phyloP scores from a whole-genome alignment of 2,329 filamentous ascomycete species.

The Hymenoscyphus salicellus region DNA sequence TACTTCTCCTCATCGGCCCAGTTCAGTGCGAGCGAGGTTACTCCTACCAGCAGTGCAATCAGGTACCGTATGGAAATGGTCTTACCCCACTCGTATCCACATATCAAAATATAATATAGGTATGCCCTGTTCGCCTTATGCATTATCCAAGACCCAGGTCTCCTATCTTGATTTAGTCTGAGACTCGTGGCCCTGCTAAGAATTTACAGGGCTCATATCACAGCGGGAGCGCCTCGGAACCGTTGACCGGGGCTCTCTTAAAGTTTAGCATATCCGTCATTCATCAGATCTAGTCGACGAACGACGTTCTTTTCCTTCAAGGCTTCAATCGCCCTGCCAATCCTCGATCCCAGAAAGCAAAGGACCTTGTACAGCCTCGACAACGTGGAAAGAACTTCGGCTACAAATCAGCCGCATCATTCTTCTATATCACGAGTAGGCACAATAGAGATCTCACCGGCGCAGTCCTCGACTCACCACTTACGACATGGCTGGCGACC shows the following conservation, averaged over 20 bases:
- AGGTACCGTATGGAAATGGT: constrained; percentile 1
- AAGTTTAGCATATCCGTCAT: constrained; percentile 25
- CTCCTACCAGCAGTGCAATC: not conserved
- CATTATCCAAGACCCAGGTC: constrained; percentile 25
- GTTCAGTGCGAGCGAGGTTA: not conserved
- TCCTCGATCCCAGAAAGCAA: constrained; percentile 10
- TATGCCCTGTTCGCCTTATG: constrained; percentile 30
- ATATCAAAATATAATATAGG: constrained; percentile 25
- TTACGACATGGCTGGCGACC: constrained; percentile 59
- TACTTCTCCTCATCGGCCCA: not conserved
- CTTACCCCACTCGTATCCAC: constrained; percentile 7
- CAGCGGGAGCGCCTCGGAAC: constrained; percentile 23
- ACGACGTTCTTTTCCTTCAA: constrained; percentile 12
- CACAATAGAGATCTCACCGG: constrained; percentile 8
- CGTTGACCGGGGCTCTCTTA: constrained; percentile 21
- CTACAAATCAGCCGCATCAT: not conserved
- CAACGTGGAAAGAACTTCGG: constrained; percentile 1
- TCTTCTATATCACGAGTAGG: constrained; percentile 1
- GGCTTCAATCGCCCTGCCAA: constrained; percentile 12
- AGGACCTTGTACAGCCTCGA: not conserved
- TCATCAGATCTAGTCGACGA: constrained; percentile 16
- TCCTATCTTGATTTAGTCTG: constrained; percentile 23
- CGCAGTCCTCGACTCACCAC: constrained; percentile 13
- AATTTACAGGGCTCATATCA: constrained; percentile 24
- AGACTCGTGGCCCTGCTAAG: constrained; percentile 31